Evolutionary conservation across 257 asterid genomes (phyloP).

Genomic region (Petunia axillaris): DNA sequence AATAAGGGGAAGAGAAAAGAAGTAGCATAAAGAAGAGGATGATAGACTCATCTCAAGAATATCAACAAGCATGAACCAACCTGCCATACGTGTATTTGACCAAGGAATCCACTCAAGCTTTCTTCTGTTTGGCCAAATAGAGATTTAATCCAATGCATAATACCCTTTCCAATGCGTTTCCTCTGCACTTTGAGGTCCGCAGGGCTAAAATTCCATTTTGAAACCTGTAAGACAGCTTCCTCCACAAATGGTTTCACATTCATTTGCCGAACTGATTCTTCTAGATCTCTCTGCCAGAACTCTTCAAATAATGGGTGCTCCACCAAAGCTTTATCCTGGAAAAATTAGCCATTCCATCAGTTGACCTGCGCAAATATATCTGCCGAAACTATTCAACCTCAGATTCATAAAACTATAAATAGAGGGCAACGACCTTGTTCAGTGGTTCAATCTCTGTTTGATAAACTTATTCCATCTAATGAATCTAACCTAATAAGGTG

Average conservation of each 20-base stretch:
- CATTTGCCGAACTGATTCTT: conserved; percentile 84
- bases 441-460: not conserved
- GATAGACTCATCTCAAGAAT: not conserved
- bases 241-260: conserved; percentile 76
- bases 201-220: conserved; percentile 91
- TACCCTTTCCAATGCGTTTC: conserved; percentile 55
- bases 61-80: conserved; percentile 44
- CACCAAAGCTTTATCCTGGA: conserved; percentile 75
- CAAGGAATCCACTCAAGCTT: conserved; percentile 66
- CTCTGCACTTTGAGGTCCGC: conserved; percentile 64
- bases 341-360: conserved; percentile 30
- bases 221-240: conserved; percentile 84
- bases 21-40: not conserved
- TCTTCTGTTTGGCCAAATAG: conserved; percentile 59
- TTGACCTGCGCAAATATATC: conserved; percentile 14
- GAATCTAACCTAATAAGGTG: not conserved
- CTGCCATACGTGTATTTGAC: conserved; percentile 96
- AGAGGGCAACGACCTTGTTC: not conserved
- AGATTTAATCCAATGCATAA: conserved; percentile 73
- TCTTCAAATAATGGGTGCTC: conserved; percentile 58
- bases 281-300: conserved; percentile 86
- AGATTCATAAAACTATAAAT: not conserved
- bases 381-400: conserved; percentile 17
- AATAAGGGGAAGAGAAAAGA: not conserved
- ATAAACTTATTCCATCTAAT: conserved; percentile 8